Evolutionary conservation across 768 basidiomycete species (phyloP).

Genomic region (Macrolepiota dolichaula): DNA sequence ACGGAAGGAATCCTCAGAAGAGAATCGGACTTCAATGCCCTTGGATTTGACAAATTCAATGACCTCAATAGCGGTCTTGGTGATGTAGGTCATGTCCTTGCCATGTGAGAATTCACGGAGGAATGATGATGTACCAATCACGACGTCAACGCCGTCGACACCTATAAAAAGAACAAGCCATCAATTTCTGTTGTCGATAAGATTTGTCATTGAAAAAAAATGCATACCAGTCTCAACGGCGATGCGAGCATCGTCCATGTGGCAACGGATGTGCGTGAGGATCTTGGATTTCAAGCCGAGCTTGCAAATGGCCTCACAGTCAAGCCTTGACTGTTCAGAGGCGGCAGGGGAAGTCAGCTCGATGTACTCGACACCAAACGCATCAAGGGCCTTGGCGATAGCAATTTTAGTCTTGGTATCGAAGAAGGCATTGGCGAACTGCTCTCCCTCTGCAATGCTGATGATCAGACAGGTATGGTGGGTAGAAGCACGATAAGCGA

Average conservation of each 20-base stretch:
- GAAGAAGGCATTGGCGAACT: conserved; percentile 99
- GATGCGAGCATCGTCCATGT: conserved; percentile 99
- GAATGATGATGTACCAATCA: conserved; percentile 99
- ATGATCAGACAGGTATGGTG: not conserved
- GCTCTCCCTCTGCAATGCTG: conserved; percentile 78
- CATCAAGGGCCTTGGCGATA: conserved; percentile 96
- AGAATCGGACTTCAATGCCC: conserved; percentile 99
- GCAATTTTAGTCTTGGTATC: conserved; percentile 99
- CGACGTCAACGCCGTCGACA: conserved; percentile 98
- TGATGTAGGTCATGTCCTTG: conserved; percentile 99
- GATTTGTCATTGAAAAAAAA: conserved; percentile 5
- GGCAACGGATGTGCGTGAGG: conserved; percentile 97
- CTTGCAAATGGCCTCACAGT: conserved; percentile 99
- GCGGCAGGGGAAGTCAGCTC: conserved; percentile 98
- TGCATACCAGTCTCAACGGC: conserved; percentile 92
- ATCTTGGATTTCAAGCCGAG: conserved; percentile 96
- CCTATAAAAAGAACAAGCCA: conserved; percentile 43
- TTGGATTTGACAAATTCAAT: conserved; percentile 99
- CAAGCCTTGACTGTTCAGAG: conserved; percentile 88
- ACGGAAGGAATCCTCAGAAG: conserved; percentile 99
- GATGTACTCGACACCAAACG: conserved; percentile 99
- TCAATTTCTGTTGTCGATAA: not conserved
- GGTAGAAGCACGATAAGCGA: conserved; percentile 14
- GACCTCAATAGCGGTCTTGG: conserved; percentile 97
- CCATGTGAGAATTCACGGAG: conserved; percentile 99